Evolutionary conservation across 345 rosid species (phyloP).

Genomic region (Bruguiera gymnorhiza): DNA sequence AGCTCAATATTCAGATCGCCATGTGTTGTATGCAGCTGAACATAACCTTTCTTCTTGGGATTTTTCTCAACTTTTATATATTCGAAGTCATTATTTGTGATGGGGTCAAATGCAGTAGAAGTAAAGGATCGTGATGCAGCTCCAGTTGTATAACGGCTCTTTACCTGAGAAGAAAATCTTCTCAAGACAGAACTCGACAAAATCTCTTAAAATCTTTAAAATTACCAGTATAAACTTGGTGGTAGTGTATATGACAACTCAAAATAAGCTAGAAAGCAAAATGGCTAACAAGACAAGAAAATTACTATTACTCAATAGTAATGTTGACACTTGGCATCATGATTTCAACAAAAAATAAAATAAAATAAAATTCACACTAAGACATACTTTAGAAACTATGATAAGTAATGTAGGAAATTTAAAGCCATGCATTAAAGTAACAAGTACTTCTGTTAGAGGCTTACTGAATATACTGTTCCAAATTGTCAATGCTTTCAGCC

Average conservation of each 20-base stretch:
- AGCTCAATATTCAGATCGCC: slow-evolving; percentile 94
- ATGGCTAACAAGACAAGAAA: not conserved
- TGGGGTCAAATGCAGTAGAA: slow-evolving; percentile 82
- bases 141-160: slow-evolving; percentile 81
- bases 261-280: not conserved
- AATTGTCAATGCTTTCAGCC: not conserved
- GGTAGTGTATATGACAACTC: not conserved
- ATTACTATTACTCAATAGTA: not conserved
- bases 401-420: no score
- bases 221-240: not conserved
- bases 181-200: slow-evolving; percentile 10
- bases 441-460: not conserved
- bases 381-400: not conserved
- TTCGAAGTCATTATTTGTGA: slow-evolving; percentile 80
- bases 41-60: slow-evolving; percentile 95
- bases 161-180: slow-evolving; percentile 50
- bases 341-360: not conserved
- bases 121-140: slow-evolving; percentile 98
- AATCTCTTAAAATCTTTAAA: slow-evolving; percentile 2
- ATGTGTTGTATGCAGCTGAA: slow-evolving; percentile 79
- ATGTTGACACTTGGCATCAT: not conserved
- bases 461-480: not conserved
- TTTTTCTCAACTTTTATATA: slow-evolving; percentile 84
- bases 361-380: no score
- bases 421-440: no score